phyloP scores from a whole-genome alignment of 768 basidiomycete species.

The Mycena belliarum region DNA sequence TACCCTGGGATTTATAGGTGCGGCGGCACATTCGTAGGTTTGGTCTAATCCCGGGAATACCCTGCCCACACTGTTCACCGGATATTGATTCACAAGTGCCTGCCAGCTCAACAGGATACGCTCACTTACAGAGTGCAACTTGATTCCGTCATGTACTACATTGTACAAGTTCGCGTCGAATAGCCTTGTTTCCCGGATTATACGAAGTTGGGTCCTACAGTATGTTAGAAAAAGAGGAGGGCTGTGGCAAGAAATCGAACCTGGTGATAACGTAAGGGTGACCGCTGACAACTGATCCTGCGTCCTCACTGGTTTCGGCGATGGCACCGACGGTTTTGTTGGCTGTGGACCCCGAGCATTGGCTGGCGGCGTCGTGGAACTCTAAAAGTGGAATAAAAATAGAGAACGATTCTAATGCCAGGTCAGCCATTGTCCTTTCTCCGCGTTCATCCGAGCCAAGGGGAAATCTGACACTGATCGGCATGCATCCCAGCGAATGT shows the following conservation, averaged over 20 bases:
- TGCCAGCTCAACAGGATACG: neutral
- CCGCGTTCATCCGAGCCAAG: slow-evolving; percentile 18
- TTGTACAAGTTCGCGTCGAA: slow-evolving; percentile 33
- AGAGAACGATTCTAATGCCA: slow-evolving; percentile 36
- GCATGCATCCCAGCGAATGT: neutral
- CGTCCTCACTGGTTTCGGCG: neutral
- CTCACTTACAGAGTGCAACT: slow-evolving; percentile 21
- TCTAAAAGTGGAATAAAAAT: slow-evolving; percentile 35
- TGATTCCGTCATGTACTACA: slow-evolving; percentile 25
- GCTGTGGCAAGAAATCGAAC: slow-evolving; percentile 16
- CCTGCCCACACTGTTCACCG: slow-evolving; percentile 26
- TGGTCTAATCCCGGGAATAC: slow-evolving; percentile 18
- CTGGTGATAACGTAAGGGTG: slow-evolving; percentile 41
- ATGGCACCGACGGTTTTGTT: neutral
- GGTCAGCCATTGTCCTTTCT: slow-evolving; percentile 25
- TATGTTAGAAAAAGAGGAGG: neutral
- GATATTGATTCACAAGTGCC: neutral
- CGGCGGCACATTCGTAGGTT: slow-evolving; percentile 24
- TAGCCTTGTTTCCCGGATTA: slow-evolving; percentile 32
- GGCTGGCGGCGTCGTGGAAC: slow-evolving; percentile 31
- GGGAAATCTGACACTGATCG: slow-evolving; percentile 24
- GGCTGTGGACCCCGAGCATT: slow-evolving; percentile 13
- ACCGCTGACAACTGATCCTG: slow-evolving; percentile 21
- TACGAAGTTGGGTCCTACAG: slow-evolving; percentile 34
- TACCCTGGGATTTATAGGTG: slow-evolving; percentile 27